phyloP scores from a whole-genome alignment of 108 stramenopile species.

The Epipyxis sp. region DNA sequence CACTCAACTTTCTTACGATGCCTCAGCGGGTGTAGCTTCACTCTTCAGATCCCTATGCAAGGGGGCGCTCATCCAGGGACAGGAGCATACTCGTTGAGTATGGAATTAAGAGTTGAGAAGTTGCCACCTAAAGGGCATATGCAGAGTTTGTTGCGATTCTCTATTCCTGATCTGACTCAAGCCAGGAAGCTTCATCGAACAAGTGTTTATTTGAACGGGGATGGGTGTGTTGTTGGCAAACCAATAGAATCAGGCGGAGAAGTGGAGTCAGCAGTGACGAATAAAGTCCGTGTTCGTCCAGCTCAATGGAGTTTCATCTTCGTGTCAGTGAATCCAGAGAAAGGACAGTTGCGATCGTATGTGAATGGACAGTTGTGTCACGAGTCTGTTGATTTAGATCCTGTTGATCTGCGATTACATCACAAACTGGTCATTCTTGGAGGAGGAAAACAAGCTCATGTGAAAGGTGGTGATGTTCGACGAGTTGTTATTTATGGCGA shows the following conservation, averaged over 20 bases:
- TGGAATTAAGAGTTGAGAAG: conserved; percentile 36
- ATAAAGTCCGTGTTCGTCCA: not conserved
- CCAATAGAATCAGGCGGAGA: not conserved
- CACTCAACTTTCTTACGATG: conserved; percentile 35
- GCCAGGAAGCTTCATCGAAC: conserved; percentile 19
- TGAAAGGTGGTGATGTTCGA: conserved; percentile 33
- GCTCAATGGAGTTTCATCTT: conserved; percentile 33
- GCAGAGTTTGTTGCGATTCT: conserved; percentile 33
- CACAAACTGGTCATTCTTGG: conserved; percentile 35
- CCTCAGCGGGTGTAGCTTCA: conserved; percentile 10
- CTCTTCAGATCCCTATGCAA: conserved; percentile 30
- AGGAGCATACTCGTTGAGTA: conserved; percentile 2
- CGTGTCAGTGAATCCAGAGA: conserved; percentile 6
- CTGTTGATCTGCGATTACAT: conserved; percentile 32
- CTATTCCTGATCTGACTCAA: not conserved
- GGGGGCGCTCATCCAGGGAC: not conserved
- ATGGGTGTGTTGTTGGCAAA: conserved; percentile 18
- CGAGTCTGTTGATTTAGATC: not conserved
- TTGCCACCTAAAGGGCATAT: conserved; percentile 26
- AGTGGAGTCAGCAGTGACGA: not conserved
- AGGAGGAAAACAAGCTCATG: conserved; percentile 32
- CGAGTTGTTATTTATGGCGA: conserved; percentile 17
- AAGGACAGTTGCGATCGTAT: conserved; percentile 27
- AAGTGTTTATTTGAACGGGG: conserved; percentile 36
- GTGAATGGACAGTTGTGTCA: conserved; percentile 32